phyloP scores from a whole-genome alignment of 2,329 filamentous ascomycete genomes.

The Fusarium oligoseptatum region DNA sequence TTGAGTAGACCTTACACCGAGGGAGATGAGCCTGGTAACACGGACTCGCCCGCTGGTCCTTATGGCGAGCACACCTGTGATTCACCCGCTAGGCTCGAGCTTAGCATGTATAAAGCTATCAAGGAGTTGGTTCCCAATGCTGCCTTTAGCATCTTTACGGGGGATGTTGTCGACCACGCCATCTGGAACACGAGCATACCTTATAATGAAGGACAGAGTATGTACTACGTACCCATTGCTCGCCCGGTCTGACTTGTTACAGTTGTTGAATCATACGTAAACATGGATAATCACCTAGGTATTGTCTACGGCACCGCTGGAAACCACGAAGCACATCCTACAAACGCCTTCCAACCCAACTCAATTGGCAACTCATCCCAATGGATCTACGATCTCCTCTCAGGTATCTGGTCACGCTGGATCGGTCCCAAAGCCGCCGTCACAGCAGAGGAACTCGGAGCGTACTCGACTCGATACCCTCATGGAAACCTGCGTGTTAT shows the following conservation, averaged over 20 bases:
- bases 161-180: conserved; percentile 68
- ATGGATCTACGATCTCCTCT: conserved; percentile 67
- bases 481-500: conserved; percentile 66
- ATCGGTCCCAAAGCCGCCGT: conserved; percentile 53
- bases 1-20: conserved; percentile 58
- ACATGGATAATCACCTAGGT: conserved; percentile 58
- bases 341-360: conserved; percentile 63
- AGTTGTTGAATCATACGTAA: conserved; percentile 62
- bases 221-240: conserved; percentile 1
- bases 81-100: conserved; percentile 62
- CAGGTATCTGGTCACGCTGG: conserved; percentile 61
- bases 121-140: conserved; percentile 59
- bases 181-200: conserved; percentile 60
- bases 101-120: conserved; percentile 68
- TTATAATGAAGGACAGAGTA: conserved; percentile 51
- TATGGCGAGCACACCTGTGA: conserved; percentile 69
- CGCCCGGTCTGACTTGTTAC: too few species aligned
- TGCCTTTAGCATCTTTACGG: conserved; percentile 70
- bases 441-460: conserved; percentile 58
- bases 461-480: conserved; percentile 62
- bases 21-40: conserved; percentile 62
- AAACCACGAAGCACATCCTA: conserved; percentile 69
- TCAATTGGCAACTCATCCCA: conserved; percentile 56
- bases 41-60: conserved; percentile 62
- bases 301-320: conserved; percentile 66